phyloP scores from a whole-genome alignment of 2,329 filamentous ascomycete genomes.

The Thyridium curvatum region DNA sequence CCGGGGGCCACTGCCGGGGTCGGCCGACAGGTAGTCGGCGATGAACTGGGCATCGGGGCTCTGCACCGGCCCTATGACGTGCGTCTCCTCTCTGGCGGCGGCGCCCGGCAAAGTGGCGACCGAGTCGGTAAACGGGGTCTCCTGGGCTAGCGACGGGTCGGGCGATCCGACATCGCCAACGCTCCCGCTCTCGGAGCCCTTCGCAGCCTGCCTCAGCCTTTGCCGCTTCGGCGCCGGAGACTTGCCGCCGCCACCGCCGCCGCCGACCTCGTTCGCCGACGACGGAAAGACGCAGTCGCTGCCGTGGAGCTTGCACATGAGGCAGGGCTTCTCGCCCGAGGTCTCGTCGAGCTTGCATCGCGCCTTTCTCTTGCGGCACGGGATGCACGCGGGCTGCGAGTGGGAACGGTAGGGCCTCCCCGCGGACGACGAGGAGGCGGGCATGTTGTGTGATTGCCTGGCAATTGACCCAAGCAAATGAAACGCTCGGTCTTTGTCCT shows the following conservation, averaged over 20 bases:
- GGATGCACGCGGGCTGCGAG: conserved; percentile 52
- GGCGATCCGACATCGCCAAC: no score
- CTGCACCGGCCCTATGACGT: conserved; percentile 54
- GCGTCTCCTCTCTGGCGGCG: conserved; percentile 30
- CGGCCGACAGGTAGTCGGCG: conserved; percentile 46
- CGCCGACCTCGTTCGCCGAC: no score
- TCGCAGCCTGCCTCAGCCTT: conserved; percentile 4
- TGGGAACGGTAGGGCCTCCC: conserved; percentile 53
- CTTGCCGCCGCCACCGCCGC: conserved; percentile 17
- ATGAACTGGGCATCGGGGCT: conserved; percentile 55
- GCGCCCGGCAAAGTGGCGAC: conserved; percentile 5
- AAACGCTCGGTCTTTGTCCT: no score
- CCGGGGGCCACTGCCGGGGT: conserved; percentile 16
- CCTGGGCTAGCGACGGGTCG: conserved; percentile 18
- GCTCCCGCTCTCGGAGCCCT: not conserved
- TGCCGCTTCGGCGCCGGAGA: conserved; percentile 11
- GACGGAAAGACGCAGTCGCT: conserved; percentile 48
- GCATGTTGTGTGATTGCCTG: no score
- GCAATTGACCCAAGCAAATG: no score
- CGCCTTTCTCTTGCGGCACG: conserved; percentile 54
- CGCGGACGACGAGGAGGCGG: no score
- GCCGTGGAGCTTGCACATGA: conserved; percentile 51
- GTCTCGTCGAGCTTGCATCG: conserved; percentile 54
- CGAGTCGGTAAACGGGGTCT: conserved; percentile 5
- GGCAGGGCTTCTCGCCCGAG: conserved; percentile 40